phyloP scores from a whole-genome alignment of 129 eudicot species.

The Chrysanthemum makinoi region DNA sequence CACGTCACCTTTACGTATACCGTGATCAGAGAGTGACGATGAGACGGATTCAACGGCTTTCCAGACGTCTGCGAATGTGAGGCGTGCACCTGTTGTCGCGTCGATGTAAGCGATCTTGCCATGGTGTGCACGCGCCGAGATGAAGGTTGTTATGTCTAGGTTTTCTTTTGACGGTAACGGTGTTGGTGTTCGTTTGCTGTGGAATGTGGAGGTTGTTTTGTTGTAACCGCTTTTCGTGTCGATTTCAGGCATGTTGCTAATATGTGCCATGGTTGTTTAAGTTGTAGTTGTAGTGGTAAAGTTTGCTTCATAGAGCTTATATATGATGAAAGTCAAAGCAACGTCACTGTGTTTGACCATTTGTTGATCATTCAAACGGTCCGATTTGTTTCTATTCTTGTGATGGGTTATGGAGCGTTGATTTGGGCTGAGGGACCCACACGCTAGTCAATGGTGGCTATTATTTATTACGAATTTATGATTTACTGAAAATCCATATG shows the following conservation, averaged over 20 bases:
- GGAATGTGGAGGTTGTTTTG: conserved; percentile 64
- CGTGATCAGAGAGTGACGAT: conserved; percentile 48
- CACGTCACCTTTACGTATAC: conserved; percentile 78
- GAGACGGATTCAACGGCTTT: conserved; percentile 68
- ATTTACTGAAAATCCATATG: too few species aligned
- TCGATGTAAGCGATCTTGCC: conserved; percentile 78
- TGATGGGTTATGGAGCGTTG: too few species aligned
- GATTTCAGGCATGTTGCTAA: conserved; percentile 27
- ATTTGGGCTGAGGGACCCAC: too few species aligned
- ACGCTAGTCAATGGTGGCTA: too few species aligned
- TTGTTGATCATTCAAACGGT: not conserved
- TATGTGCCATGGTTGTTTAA: conserved; percentile 24
- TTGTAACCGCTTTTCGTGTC: conserved; percentile 65
- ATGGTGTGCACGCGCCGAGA: conserved; percentile 79
- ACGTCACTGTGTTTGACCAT: not conserved
- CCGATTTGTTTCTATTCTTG: too few species aligned
- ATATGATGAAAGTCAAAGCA: not conserved
- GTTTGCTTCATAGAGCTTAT: not conserved
- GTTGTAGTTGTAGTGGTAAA: not conserved
- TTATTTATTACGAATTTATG: too few species aligned
- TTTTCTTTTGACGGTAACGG: conserved; percentile 50
- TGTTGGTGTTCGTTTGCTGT: conserved; percentile 78
- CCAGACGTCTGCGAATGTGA: conserved; percentile 76
- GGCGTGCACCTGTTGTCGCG: conserved; percentile 70
- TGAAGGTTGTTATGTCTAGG: conserved; percentile 84